Percentiles rank a stretch among this genome's conserved stretches.
phyloP scores from a whole-genome alignment of 805 yeast species.

The Komagataella mondaviorum region DNA sequence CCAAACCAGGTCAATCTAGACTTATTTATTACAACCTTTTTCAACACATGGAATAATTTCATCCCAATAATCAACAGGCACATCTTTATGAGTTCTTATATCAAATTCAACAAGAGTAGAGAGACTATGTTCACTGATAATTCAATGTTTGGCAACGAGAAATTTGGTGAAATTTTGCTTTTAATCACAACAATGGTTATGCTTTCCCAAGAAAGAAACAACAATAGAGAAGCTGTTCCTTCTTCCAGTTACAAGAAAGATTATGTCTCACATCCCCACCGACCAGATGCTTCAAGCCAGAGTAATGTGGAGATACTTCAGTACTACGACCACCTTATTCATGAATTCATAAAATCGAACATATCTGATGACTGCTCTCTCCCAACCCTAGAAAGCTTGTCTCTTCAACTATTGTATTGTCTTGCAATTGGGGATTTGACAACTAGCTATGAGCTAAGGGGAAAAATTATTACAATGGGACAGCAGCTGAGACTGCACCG shows the following conservation, averaged over 20 bases:
- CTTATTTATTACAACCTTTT: constrained; percentile 51
- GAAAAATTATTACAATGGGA: constrained; percentile 67
- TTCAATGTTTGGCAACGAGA: constrained; percentile 29
- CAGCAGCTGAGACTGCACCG: constrained; percentile 77
- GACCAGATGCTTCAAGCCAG: constrained; percentile 5
- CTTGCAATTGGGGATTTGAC: constrained; percentile 60
- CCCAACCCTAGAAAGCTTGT: constrained; percentile 54
- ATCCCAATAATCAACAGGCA: constrained; percentile 60
- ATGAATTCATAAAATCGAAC: constrained; percentile 50
- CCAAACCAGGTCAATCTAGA: constrained; percentile 52
- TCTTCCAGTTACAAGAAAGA: neutral
- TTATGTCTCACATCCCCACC: neutral
- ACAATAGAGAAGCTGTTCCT: constrained; percentile 2
- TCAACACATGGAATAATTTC: constrained; percentile 64
- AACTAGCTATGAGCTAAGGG: constrained; percentile 64
- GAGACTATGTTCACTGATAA: constrained; percentile 29
- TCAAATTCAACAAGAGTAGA: constrained; percentile 28
- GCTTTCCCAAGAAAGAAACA: constrained; percentile 21
- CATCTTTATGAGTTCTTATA: constrained; percentile 51
- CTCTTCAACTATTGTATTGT: constrained; percentile 60
- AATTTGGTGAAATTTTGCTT: constrained; percentile 40
- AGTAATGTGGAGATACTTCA: constrained; percentile 21
- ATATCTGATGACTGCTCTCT: constrained; percentile 47
- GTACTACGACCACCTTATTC: constrained; percentile 47
- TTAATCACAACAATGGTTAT: constrained; percentile 38